Evolutionary conservation across 2,329 filamentous ascomycete genomes (phyloP).

Genomic region (Ophiostoma tasmaniense): DNA sequence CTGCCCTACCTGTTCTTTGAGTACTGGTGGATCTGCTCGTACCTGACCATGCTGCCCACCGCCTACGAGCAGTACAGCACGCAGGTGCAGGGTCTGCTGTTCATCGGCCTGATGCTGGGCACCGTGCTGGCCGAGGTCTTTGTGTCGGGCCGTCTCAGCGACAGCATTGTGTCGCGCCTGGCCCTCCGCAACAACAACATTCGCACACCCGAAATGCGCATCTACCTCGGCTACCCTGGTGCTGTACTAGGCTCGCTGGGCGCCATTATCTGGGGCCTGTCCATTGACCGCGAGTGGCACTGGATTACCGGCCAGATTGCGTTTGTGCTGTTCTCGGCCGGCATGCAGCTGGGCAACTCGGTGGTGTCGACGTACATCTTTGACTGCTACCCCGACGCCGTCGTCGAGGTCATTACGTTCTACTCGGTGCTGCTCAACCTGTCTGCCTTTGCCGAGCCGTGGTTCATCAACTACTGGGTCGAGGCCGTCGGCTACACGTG

Average conservation of each 20-base stretch:
- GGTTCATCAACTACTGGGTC: constrained; percentile 12
- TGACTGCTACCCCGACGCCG: constrained; percentile 7
- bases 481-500: constrained; percentile 10
- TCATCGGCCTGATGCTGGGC: constrained; percentile 45
- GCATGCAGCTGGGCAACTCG: constrained; percentile 50
- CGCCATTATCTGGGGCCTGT: constrained; percentile 46
- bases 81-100: constrained; percentile 44
- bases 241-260: constrained; percentile 40
- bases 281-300: constrained; percentile 43
- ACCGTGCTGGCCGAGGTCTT: constrained; percentile 43
- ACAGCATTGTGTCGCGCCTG: constrained; percentile 39
- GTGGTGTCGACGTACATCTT: constrained; percentile 32
- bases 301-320: constrained; percentile 50
- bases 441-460: constrained; percentile 10
- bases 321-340: constrained; percentile 46
- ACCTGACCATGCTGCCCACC: constrained; percentile 44
- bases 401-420: constrained; percentile 7
- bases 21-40: constrained; percentile 48
- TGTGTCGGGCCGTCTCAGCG: constrained; percentile 45
- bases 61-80: constrained; percentile 42
- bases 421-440: constrained; percentile 11
- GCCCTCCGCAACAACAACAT: constrained; percentile 31
- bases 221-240: constrained; percentile 49
- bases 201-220: constrained; percentile 44
- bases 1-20: constrained; percentile 43